Evolutionary conservation across 2,329 filamentous ascomycete species (phyloP), one percentile per base, ranked within the genome.

Genomic region (Colletotrichum sp.): DNA sequence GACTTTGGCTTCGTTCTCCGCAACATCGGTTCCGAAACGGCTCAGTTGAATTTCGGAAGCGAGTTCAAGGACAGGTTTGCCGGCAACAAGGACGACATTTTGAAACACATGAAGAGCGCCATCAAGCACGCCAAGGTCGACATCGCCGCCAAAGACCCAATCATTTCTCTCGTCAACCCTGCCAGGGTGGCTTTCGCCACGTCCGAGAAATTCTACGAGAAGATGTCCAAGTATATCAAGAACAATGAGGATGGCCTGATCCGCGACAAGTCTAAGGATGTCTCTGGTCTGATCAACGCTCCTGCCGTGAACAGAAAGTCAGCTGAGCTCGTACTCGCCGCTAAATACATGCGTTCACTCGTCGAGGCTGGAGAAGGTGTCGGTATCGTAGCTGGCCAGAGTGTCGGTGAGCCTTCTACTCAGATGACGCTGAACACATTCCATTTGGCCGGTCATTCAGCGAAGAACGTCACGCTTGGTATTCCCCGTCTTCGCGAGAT

Each of bases 341-440:
- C 98, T 82, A 98, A 98, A 84, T 99, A 98, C 82, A 90, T 98
- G 79, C 94, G 94, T 79, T 98, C 96, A 3, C 90, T 98, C 11
- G 94, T 98, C 28, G 96, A 99, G 80, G 95, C 97, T 32, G 97
- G 97, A 61, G 98, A 99, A 87, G 96, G 97, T 30, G 96, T 99
- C 30, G 97, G 97, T 79, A 98, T 99, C 78, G 95, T 99, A 75
- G 98, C 98, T 67, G 96, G 96, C 12, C 97, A 99, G 85, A 98
- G 96, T 36, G 93, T 99, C 57, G 97, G 97, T 82, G 98, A 99
- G 83, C 97, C 98, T 11, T 98, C 96, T 4, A 99, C 97, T 13
- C 97, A 99, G 85, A 99, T 99, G 98, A 99, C 98, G 9, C 88
- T 99, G 71, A 99, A 99, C 87, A 99, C 98, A 32, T 99, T 99